Evolutionary conservation across 2,329 filamentous ascomycete species (phyloP).

Genomic region (Fusarium sp.): DNA sequence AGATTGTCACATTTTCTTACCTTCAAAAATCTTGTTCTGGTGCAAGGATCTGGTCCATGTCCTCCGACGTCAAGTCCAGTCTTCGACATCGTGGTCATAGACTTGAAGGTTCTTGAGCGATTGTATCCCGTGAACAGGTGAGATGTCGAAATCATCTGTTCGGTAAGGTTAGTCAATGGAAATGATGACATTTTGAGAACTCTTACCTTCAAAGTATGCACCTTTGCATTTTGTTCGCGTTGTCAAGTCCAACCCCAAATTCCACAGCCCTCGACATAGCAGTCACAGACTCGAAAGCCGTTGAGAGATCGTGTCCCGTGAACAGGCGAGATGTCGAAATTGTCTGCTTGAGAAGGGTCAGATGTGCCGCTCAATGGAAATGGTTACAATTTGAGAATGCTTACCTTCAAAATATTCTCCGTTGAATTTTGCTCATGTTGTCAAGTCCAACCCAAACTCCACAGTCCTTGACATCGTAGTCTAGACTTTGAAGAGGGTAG

Average conservation of each 20-base stretch:
- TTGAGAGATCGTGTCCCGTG: background rate
- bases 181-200: background rate
- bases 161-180: background rate
- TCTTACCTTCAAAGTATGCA: background rate
- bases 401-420: background rate
- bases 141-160: background rate
- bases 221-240: background rate
- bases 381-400: background rate
- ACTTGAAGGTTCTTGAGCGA: background rate
- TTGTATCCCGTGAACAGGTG: background rate
- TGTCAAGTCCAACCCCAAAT: background rate
- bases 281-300: background rate
- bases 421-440: background rate
- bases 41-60: background rate
- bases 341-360: background rate
- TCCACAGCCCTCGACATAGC: background rate
- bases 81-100: background rate
- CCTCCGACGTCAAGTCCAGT: background rate
- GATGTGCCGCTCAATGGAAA: background rate
- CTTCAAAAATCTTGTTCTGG: background rate
- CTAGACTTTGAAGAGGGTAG: background rate
- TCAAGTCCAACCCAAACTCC: background rate
- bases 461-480: background rate
- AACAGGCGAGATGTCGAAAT: background rate
- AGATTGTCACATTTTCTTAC: background rate